Evolutionary conservation across 1,284 basidiomycete species (phyloP).

Genomic region (Microbotryum scabiosae): DNA sequence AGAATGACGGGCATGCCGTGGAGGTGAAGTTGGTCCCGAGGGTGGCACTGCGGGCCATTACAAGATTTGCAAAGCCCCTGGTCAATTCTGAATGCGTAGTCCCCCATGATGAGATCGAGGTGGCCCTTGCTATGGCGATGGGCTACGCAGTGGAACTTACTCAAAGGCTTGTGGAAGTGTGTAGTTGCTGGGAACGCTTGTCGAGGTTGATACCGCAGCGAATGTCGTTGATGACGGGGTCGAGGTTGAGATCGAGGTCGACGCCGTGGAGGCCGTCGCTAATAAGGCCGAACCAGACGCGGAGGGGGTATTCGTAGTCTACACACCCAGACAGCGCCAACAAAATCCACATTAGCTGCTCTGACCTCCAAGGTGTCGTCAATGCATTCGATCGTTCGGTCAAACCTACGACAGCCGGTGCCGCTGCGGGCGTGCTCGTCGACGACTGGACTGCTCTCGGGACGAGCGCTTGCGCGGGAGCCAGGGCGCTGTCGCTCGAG

Average conservation of each 20-base stretch:
- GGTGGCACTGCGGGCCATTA: slow-evolving; percentile 17
- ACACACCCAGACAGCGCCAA: too few relatives aligned
- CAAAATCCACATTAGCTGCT: too few relatives aligned
- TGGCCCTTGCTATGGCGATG: background rate
- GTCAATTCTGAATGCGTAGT: background rate
- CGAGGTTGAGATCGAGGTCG: background rate
- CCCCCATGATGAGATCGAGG: background rate
- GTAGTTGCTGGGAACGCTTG: slow-evolving; percentile 19
- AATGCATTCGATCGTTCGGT: too few relatives aligned
- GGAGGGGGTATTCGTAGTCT: background rate
- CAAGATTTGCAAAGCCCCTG: background rate
- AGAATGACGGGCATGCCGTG: slow-evolving; percentile 33
- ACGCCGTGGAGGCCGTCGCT: background rate
- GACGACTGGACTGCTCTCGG: too few relatives aligned
- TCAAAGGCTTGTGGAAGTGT: slow-evolving; percentile 27
- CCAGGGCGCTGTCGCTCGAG: too few relatives aligned
- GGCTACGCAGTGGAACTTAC: slow-evolving; percentile 8
- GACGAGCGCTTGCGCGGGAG: too few relatives aligned
- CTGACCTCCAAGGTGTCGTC: too few relatives aligned
- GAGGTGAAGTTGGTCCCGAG: slow-evolving; percentile 32
- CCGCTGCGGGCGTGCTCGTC: too few relatives aligned
- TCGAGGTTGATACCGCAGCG: background rate
- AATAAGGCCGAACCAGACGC: background rate
- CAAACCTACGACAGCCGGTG: too few relatives aligned
- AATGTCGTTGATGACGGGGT: background rate